Base-by-base conservation (phyloP, 2,329 filamentous ascomycete genomes). In the Diplodia sapinea region DNA sequence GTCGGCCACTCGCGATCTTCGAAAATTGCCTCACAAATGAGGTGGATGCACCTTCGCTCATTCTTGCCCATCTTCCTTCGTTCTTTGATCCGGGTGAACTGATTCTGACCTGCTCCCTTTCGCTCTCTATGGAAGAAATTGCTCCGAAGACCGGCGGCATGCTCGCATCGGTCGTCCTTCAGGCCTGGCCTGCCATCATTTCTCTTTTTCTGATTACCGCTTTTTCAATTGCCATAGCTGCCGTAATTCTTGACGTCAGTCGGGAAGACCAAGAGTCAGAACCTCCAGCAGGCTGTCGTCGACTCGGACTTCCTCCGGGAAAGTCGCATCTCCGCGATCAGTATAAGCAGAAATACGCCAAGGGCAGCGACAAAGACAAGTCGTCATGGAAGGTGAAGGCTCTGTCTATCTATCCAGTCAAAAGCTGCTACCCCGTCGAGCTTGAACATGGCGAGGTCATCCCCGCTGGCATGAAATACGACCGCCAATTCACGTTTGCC, bases 401-500 rank as follows among this genome's bases (percentile, higher is more conserved):
- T 66, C 82, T 96, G 63, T 89, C 89, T 80, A 85, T 93, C 69
- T 94, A 95, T 77, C 93, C 94, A 0, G 81, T 97, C 77, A 94
- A 96, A 80, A 92, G 91, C 67, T 96, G 93, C 77, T 83, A 82
- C 67, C 91, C 90, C 33, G 88, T 96, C 66, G 92, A 95, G 79
- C 79, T 97, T 56, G 80, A 86, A 63, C 81, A 84, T 69, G 87
- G 86, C 69, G 85, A 87, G 65, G 84, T 95, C 17, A 79, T 92
- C 55, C 81, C 87, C 6, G 87, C 87, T 2, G 93, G 93, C 1
- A 66, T 96, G 67, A 86, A 90, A 75, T 91, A 90, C 77, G 93
- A 97, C 79, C 87, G 93, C 6, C 86, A 94, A 72, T 96, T 93
- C 81, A 90, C 88, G 57, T 92, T 97, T 75, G 93, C 91, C 1